Conservation (phyloP, 2,329 filamentous ascomycete genomes). For the Microsporum canis region DNA sequence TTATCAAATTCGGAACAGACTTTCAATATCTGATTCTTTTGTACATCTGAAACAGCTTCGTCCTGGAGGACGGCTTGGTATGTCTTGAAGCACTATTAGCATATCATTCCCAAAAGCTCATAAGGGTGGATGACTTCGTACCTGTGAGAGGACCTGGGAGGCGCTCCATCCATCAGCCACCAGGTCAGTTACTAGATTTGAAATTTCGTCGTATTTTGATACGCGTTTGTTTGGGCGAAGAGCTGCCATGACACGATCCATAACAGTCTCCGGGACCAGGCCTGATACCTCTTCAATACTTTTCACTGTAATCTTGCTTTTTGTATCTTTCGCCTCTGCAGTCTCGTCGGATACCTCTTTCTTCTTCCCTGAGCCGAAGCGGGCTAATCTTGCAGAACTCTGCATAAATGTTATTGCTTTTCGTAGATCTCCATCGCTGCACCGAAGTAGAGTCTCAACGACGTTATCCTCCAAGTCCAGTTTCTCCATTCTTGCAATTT, state of each 20-base stretch:
- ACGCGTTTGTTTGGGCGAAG: conserved; percentile 58
- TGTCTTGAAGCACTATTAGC: conserved; percentile 40
- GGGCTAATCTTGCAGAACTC: conserved; percentile 79
- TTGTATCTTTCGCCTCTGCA: conserved; percentile 44
- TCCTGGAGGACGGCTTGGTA: conserved; percentile 76
- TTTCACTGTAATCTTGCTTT: conserved; percentile 55
- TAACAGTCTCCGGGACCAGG: conserved; percentile 67
- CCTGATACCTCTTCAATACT: conserved; percentile 92
- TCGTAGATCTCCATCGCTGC: conserved; percentile 85
- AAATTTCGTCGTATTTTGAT: conserved; percentile 60
- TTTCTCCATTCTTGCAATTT: conserved; percentile 71
- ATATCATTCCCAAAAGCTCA: not conserved
- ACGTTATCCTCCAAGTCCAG: conserved; percentile 68
- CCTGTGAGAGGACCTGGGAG: conserved; percentile 71
- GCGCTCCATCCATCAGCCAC: conserved; percentile 97
- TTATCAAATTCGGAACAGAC: conserved; percentile 94
- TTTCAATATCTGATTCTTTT: conserved; percentile 82
- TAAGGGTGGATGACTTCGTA: conserved; percentile 28
- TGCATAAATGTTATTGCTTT: conserved; percentile 96
- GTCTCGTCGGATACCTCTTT: conserved; percentile 33
- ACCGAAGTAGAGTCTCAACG: conserved; percentile 70
- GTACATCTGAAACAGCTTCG: conserved; percentile 67
- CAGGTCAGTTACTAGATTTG: conserved; percentile 74
- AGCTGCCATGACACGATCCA: conserved; percentile 58
- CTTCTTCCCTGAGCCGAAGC: conserved; percentile 43